phyloP scores from a whole-genome alignment of 176 grass and related monocot genomes.

The Lolium rigidum region DNA sequence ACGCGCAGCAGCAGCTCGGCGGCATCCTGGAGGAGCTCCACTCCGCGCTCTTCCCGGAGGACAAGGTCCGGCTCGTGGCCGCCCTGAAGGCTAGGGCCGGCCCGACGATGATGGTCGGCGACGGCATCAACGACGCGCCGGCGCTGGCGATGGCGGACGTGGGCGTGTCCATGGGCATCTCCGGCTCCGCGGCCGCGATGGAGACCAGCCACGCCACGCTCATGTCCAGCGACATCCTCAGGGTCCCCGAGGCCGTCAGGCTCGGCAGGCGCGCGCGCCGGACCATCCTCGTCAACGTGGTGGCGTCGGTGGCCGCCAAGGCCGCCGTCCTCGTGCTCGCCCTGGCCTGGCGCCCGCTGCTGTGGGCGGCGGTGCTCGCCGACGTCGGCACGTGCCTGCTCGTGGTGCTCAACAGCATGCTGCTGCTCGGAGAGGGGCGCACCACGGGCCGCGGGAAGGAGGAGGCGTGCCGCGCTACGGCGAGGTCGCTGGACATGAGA shows the following conservation, averaged over 20 bases:
- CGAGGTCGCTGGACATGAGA: conserved; percentile 29
- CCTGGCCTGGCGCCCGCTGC: not conserved
- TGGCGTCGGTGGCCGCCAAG: conserved; percentile 17
- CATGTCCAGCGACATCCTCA: conserved; percentile 70
- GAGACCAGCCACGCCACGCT: conserved; percentile 77
- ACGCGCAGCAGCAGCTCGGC: conserved; percentile 56
- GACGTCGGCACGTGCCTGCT: conserved; percentile 16
- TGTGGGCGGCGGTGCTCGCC: not conserved
- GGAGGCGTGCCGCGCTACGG: conserved; percentile 26
- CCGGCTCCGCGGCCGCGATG: conserved; percentile 67
- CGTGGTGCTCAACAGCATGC: conserved; percentile 3
- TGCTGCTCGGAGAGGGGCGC: not conserved
- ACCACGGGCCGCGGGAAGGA: conserved; percentile 35
- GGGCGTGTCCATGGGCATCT: conserved; percentile 73
- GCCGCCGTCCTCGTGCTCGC: conserved; percentile 7
- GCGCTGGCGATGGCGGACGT: conserved; percentile 69
- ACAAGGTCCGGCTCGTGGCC: conserved; percentile 61
- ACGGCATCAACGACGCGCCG: conserved; percentile 84
- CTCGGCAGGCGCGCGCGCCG: conserved; percentile 50
- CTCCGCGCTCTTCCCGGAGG: conserved; percentile 64
- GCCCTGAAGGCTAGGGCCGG: conserved; percentile 37
- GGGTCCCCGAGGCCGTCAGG: conserved; percentile 51
- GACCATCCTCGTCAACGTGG: conserved; percentile 56
- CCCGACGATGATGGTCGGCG: conserved; percentile 73
- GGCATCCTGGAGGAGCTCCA: conserved; percentile 58